Base-by-base conservation (phyloP, 2,329 filamentous ascomycete genomes). In the Penicillium freii region DNA sequence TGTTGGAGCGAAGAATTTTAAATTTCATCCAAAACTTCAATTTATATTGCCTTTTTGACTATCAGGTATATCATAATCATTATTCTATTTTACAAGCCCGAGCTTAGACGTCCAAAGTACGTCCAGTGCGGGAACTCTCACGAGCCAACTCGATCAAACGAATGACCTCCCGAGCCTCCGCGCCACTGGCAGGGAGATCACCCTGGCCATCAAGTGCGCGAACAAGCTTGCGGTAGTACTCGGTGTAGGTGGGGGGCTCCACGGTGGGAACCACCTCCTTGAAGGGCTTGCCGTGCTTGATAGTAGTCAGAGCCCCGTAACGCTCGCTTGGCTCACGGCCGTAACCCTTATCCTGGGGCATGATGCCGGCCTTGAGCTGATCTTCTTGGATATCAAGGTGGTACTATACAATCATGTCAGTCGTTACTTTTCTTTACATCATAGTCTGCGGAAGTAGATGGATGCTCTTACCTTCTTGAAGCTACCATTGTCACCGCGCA, bases 321-420 rank as follows among this genome's bases (percentile, higher is more conserved):
- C 80, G 79, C 39, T 82, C 78, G 50, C 79, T 76, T 10, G 80
- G 77, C 66, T 92, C 90, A 39, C 82, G 71, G 2, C 87, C 90
- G 67, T 90, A 92, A 4, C 77, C 81, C 4, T 79, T 71, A 55
- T 90, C 85, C 0, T 81, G 80, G 7, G 86, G 85, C 70, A 80
- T 82, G 64, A 83, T 73, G 9, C 89, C 89, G 2, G 76, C 79
- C 71, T 84, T 84, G 52, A 92, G 81, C 72, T 91, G 88, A 55
- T 87, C 84, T 76, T 94, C 90, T 73, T 93, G 90, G 1, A 85
- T 78, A 70, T 94, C 90, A 2, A 93, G 79, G 53, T 82, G 75
- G 70, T 73, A 82, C 74, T 74, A 38, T 23, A 21, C 3, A 31
- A 31, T 44, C 23, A 48, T 21, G 19, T 50, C 31, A 38, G 31